Conservation (phyloP, 78 protist genomes). For the Guillardia theta region DNA sequence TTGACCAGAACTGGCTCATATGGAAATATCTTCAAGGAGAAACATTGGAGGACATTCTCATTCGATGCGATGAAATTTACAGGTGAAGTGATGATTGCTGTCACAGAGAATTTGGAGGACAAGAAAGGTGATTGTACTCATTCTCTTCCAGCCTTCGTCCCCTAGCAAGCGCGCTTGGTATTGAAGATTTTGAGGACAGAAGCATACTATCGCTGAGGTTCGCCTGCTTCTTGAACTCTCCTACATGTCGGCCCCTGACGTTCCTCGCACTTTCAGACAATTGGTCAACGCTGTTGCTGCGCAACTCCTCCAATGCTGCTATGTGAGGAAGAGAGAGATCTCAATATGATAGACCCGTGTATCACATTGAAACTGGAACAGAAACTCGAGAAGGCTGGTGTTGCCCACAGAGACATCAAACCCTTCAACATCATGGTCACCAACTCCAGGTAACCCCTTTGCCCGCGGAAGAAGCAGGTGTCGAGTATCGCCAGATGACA, state of each 20-base stretch:
- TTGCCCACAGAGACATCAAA: neutral
- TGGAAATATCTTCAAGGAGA: neutral
- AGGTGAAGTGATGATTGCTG: neutral
- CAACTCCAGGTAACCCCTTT: too few relatives aligned
- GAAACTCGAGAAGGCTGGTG: neutral
- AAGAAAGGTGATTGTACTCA: neutral
- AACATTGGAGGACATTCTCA: neutral
- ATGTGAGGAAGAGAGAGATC: too few relatives aligned
- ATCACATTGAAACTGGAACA: too few relatives aligned
- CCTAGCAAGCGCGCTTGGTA: too few relatives aligned
- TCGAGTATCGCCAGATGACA: too few relatives aligned
- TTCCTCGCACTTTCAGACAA: neutral
- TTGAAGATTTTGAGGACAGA: too few relatives aligned
- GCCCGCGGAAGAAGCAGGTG: too few relatives aligned
- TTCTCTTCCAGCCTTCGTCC: neutral
- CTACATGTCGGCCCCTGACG: neutral
- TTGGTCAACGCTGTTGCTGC: neutral
- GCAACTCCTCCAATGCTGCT: neutral
- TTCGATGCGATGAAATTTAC: neutral
- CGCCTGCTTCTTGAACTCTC: neutral
- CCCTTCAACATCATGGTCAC: slow-evolving; percentile 20
- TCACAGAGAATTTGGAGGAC: neutral
- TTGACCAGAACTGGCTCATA: neutral
- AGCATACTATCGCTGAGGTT: too few relatives aligned
- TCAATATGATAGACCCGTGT: too few relatives aligned